Evolutionary conservation across 177 flowering plant species (phyloP).

Genomic region (Telopea speciosissima): DNA sequence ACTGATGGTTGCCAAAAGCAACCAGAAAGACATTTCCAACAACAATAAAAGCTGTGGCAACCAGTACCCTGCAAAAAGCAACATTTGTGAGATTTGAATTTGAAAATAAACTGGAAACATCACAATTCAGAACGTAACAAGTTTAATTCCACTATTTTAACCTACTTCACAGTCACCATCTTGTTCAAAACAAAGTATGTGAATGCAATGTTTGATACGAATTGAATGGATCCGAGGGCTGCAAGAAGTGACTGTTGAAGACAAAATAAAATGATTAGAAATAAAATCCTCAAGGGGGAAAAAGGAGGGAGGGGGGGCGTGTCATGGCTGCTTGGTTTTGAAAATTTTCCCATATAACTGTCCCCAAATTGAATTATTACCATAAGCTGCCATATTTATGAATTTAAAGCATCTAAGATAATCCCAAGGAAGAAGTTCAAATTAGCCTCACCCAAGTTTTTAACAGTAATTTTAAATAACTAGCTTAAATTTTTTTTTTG

Average conservation of each 20-base stretch:
- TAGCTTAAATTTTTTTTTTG: too few relatives aligned
- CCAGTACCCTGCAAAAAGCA: conserved; percentile 57
- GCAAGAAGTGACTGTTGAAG: conserved; percentile 90
- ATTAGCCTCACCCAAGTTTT: too few relatives aligned
- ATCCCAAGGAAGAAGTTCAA: too few relatives aligned
- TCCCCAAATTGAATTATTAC: too few relatives aligned
- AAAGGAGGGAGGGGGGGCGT: not conserved
- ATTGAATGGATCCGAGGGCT: conserved; percentile 91
- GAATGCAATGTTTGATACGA: conserved; percentile 93
- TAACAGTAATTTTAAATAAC: too few relatives aligned
- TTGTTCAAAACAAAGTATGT: conserved; percentile 85
- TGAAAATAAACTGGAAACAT: not conserved
- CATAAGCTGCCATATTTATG: too few relatives aligned
- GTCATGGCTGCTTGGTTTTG: too few relatives aligned
- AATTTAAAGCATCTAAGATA: too few relatives aligned
- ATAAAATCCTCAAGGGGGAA: not conserved
- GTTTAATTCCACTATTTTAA: conserved; percentile 16
- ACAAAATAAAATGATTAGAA: not conserved
- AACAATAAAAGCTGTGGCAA: conserved; percentile 90
- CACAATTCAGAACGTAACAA: conserved; percentile 7
- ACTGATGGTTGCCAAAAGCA: conserved; percentile 97
- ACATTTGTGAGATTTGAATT: not conserved
- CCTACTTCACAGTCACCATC: conserved; percentile 83
- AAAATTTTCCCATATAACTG: too few relatives aligned
- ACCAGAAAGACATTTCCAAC: conserved; percentile 91